These are phyloP conservation scores for Aspergillus persii DNA, from an alignment of 2,329 filamentous ascomycete genomes.

Conservation along the genomic window DNA sequence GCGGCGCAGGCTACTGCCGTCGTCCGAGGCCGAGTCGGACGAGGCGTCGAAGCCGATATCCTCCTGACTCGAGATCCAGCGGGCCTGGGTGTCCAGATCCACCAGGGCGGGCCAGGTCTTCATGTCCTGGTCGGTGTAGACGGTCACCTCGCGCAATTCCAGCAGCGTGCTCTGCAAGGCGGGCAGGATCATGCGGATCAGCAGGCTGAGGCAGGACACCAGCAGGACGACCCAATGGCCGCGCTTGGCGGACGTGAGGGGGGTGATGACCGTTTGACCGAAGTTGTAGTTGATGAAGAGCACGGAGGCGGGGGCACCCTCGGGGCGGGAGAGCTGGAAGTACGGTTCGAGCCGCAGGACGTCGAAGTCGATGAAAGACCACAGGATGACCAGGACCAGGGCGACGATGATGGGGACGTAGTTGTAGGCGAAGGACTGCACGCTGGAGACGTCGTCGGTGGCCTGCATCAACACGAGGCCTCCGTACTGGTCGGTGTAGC, in stretches of 20 bases:
- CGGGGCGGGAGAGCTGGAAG: conserved; percentile 40
- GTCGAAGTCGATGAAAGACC: conserved; percentile 51
- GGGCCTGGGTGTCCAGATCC: conserved; percentile 27
- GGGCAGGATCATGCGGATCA: conserved; percentile 33
- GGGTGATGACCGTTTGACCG: conserved; percentile 35
- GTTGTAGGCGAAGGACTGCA: conserved; percentile 35
- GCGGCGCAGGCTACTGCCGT: conserved; percentile 17
- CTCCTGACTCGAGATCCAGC: conserved; percentile 30
- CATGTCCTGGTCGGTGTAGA: conserved; percentile 21
- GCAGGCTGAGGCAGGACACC: conserved; percentile 32
- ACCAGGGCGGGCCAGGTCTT: conserved; percentile 30
- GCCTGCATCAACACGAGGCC: conserved; percentile 30
- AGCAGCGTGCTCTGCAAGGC: conserved; percentile 33
- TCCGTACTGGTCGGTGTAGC: conserved; percentile 27
- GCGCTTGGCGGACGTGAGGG: conserved; percentile 30
- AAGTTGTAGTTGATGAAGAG: conserved; percentile 39
- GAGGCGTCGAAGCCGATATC: conserved; percentile 20
- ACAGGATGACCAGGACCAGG: conserved; percentile 47
- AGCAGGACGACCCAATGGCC: conserved; percentile 32
- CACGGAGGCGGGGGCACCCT: conserved; percentile 31
- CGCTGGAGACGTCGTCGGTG: conserved; percentile 26
- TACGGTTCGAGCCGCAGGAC: conserved; percentile 51
- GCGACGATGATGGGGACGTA: conserved; percentile 46
- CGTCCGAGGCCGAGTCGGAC: conserved; percentile 20
- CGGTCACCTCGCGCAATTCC: conserved; percentile 29